phyloP scores from a whole-genome alignment of 208 protist genomes.

The Acanthamoeba castellanii region DNA sequence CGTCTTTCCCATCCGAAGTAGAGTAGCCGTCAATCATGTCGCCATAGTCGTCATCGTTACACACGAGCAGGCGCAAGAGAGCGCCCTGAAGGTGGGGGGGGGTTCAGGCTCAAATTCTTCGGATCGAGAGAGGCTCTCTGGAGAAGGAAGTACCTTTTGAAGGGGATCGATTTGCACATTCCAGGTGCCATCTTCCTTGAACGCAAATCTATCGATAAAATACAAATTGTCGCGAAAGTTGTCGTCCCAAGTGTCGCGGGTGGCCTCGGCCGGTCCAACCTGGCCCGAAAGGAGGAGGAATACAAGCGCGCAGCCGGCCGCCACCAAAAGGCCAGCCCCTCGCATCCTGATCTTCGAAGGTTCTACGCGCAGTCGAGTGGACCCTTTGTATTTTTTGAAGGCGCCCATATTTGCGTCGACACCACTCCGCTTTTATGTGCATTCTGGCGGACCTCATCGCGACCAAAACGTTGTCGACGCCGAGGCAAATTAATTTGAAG shows the following conservation, averaged over 20 bases:
- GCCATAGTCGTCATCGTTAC: background rate
- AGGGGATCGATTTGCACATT: constrained; percentile 22
- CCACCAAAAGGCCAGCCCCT: background rate
- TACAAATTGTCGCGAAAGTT: background rate
- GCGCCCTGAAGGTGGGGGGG: background rate
- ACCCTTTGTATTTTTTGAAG: no score
- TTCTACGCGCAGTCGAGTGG: no score
- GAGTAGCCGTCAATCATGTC: background rate
- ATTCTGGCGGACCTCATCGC: no score
- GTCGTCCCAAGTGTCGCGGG: background rate
- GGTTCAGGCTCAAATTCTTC: background rate
- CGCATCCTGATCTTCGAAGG: background rate
- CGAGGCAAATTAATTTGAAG: no score
- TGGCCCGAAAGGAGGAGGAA: background rate
- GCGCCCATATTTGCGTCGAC: no score
- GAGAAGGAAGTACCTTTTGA: background rate
- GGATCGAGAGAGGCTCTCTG: background rate
- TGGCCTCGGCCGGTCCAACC: background rate
- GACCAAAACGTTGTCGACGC: no score
- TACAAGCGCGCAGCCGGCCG: background rate
- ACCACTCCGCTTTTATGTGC: no score
- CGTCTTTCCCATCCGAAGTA: background rate
- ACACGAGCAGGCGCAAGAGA: background rate
- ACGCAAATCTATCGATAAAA: constrained; percentile 12
- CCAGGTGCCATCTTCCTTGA: constrained; percentile 51